These are phyloP conservation scores for Lavandula angustifolia DNA, from an alignment of 257 asterid species.

Conservation along the genomic window DNA sequence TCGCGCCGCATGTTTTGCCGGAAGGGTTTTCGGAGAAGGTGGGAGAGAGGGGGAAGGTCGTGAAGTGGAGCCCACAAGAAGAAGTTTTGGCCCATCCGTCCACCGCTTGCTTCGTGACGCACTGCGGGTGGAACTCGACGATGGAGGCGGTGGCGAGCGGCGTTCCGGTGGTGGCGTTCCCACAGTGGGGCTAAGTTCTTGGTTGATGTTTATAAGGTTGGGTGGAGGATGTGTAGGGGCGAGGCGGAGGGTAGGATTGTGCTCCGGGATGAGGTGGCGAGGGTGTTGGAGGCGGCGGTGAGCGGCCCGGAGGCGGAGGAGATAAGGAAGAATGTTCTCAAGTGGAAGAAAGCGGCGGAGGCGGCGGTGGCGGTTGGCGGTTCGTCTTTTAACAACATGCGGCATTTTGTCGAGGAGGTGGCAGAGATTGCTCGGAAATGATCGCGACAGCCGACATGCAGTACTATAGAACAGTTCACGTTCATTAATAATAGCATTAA, in stretches of 20 bases:
- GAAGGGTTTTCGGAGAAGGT: conserved; percentile 51
- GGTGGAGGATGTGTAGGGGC: conserved; percentile 67
- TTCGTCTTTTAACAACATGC: conserved; percentile 53
- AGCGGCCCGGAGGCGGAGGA: conserved; percentile 51
- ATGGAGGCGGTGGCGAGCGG: conserved; percentile 77
- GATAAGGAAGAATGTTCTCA: conserved; percentile 51
- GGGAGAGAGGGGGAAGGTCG: conserved; percentile 57
- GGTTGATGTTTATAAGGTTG: conserved; percentile 70
- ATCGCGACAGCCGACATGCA: too few relatives aligned
- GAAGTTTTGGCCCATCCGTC: conserved; percentile 71
- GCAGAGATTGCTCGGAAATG: not conserved
- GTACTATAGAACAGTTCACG: too few relatives aligned
- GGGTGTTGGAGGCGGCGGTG: conserved; percentile 49
- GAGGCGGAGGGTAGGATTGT: conserved; percentile 57
- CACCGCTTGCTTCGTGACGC: conserved; percentile 69
- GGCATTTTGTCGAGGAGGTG: conserved; percentile 50
- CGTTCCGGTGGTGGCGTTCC: conserved; percentile 72
- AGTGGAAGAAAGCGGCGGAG: conserved; percentile 72
- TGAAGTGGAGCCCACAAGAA: conserved; percentile 80
- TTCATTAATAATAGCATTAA: too few relatives aligned
- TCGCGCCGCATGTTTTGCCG: conserved; percentile 46
- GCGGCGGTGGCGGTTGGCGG: conserved; percentile 74
- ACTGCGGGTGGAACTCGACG: conserved; percentile 92
- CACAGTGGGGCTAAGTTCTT: conserved; percentile 84
- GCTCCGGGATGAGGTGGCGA: conserved; percentile 56